These are phyloP conservation scores for Cercospora zeina DNA, from an alignment of 2,329 filamentous ascomycete species.

Conservation along the genomic window DNA sequence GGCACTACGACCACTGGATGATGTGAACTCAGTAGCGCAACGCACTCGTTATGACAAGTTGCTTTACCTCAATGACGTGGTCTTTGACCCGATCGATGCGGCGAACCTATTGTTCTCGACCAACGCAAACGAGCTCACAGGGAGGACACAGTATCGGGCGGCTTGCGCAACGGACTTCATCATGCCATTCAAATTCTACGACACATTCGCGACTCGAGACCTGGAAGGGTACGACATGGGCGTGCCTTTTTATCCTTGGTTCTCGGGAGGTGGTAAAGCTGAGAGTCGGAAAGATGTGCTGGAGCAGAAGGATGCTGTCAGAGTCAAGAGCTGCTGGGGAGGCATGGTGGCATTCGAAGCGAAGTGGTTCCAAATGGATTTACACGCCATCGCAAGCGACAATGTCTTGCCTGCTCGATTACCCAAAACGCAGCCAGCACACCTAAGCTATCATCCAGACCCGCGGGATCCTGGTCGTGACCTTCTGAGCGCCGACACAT, in stretches of 20 bases:
- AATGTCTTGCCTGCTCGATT: neutral
- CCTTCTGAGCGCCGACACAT: slow-evolving; percentile 23
- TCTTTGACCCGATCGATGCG: slow-evolving; percentile 60
- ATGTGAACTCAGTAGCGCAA: slow-evolving; percentile 46
- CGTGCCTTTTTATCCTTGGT: slow-evolving; percentile 68
- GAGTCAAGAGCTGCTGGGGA: slow-evolving; percentile 73
- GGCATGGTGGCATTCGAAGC: slow-evolving; percentile 71
- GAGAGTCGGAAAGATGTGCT: slow-evolving; percentile 63
- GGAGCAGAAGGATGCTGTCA: slow-evolving; percentile 62
- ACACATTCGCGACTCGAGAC: slow-evolving; percentile 71
- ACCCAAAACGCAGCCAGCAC: slow-evolving; percentile 13
- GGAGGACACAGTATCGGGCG: slow-evolving; percentile 60
- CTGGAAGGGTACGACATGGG: slow-evolving; percentile 63
- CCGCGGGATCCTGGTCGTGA: slow-evolving; percentile 14
- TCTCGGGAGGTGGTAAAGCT: slow-evolving; percentile 56
- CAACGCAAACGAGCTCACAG: slow-evolving; percentile 53
- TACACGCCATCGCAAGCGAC: slow-evolving; percentile 5
- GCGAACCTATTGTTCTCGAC: slow-evolving; percentile 65
- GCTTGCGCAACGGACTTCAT: slow-evolving; percentile 72
- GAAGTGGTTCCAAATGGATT: slow-evolving; percentile 54
- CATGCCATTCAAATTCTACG: slow-evolving; percentile 68
- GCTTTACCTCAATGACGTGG: slow-evolving; percentile 67
- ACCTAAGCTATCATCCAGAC: slow-evolving; percentile 16
- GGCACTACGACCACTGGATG: slow-evolving; percentile 64
- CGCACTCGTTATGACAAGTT: slow-evolving; percentile 55